phyloP scores from a whole-genome alignment of 2,329 filamentous ascomycete species.

The Talaromyces sp. region DNA sequence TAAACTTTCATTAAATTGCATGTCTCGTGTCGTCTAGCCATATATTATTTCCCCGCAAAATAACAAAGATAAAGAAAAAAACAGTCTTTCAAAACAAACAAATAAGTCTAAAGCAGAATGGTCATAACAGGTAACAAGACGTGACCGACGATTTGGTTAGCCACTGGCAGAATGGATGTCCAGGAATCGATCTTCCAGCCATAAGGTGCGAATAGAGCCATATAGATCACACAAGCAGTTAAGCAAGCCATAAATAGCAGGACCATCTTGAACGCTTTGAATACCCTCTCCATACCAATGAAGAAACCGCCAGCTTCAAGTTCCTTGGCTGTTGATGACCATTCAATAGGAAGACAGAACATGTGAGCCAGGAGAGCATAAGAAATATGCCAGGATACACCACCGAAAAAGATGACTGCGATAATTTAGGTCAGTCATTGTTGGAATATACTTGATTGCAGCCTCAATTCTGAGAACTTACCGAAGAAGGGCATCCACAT shows the following conservation, averaged over 20 bases:
- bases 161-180: conserved; percentile 15
- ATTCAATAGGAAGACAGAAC: conserved; percentile 81
- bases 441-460: not conserved
- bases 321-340: conserved; percentile 82
- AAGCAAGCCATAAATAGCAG: conserved; percentile 16
- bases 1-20: not conserved
- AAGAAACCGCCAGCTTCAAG: conserved; percentile 73
- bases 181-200: conserved; percentile 15
- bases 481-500: conserved; percentile 59
- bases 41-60: not conserved
- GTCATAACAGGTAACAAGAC: conserved; percentile 15
- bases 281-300: conserved; percentile 73
- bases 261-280: conserved; percentile 69
- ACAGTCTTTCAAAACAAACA: not conserved
- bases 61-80: not conserved
- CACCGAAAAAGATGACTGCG: conserved; percentile 72
- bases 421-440: not conserved
- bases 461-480: not conserved
- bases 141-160: conserved; percentile 17
- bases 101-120: conserved; percentile 9
- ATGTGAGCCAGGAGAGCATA: conserved; percentile 78
- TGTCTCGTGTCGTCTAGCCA: not conserved
- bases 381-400: conserved; percentile 65
- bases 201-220: conserved; percentile 11
- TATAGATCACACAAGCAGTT: conserved; percentile 10